Conservation (phyloP, 2,329 filamentous ascomycete species). For the Exophiala sp. region DNA sequence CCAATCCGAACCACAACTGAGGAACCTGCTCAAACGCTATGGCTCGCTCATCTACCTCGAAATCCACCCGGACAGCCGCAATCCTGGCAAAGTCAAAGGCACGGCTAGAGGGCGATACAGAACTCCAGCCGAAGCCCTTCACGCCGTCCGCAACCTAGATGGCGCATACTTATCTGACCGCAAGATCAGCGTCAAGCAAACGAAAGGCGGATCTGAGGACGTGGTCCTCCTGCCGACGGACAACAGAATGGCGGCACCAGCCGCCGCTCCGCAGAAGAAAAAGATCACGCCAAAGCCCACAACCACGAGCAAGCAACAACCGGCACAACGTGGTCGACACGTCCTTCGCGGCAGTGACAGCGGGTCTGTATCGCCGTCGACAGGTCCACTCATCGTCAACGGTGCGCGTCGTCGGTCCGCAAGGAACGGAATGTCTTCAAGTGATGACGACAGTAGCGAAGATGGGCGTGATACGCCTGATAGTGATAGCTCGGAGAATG, state of each 20-base stretch:
- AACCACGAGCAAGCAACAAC: neutral
- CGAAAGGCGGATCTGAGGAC: neutral
- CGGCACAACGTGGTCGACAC: neutral
- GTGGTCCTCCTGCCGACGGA: neutral
- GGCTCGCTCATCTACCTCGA: constrained; percentile 21
- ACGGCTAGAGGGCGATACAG: constrained; percentile 20
- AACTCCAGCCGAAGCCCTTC: constrained; percentile 14
- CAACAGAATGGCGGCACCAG: neutral
- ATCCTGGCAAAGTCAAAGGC: constrained; percentile 21
- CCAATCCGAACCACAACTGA: constrained; percentile 19
- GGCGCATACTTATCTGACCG: constrained; percentile 4
- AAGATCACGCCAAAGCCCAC: neutral
- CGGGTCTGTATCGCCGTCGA: constrained; percentile 5
- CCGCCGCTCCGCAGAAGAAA: neutral
- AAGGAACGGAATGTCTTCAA: constrained; percentile 5
- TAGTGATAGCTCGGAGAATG: constrained; percentile 5
- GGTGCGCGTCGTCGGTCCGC: constrained; percentile 13
- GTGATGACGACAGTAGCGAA: constrained; percentile 19
- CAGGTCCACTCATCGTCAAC: constrained; percentile 24
- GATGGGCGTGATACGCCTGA: constrained; percentile 4
- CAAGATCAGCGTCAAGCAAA: constrained; percentile 19
- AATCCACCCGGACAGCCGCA: constrained; percentile 20
- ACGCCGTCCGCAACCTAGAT: constrained; percentile 19
- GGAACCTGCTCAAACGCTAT: constrained; percentile 16
- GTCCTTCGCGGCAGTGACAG: constrained; percentile 3